Conservation (phyloP, 768 basidiomycete genomes). For the Psilocybe cubensis region DNA sequence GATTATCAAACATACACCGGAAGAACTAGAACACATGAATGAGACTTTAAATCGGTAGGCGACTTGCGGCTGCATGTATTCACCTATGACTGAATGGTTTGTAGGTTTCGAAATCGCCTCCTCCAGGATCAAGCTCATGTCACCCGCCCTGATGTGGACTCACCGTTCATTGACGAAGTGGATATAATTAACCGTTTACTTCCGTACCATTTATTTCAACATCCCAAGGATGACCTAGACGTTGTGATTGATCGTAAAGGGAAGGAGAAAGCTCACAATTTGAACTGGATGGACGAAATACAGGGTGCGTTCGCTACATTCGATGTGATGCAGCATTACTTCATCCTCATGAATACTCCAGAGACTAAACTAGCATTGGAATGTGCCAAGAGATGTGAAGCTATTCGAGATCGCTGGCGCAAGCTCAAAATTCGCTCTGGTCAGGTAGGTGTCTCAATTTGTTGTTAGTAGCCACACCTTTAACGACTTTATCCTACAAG, state of each 20-base stretch:
- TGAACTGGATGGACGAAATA: constrained; percentile 51
- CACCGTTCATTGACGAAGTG: constrained; percentile 61
- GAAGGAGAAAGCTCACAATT: constrained; percentile 58
- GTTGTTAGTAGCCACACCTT: neutral
- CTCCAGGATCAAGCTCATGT: constrained; percentile 65
- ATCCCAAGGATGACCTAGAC: constrained; percentile 68
- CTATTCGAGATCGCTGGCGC: constrained; percentile 61
- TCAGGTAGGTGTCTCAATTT: constrained; percentile 43
- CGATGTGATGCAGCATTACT: constrained; percentile 6
- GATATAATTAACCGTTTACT: constrained; percentile 76
- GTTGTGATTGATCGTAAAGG: constrained; percentile 49
- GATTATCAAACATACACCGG: constrained; percentile 40
- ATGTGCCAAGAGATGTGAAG: constrained; percentile 60
- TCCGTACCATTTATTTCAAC: constrained; percentile 82
- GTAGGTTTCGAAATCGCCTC: constrained; percentile 58
- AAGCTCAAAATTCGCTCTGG: constrained; percentile 55
- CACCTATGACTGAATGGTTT: constrained; percentile 1
- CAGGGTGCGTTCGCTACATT: constrained; percentile 40
- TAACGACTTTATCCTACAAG: constrained; percentile 36
- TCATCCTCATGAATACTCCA: constrained; percentile 27
- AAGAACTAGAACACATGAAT: constrained; percentile 53
- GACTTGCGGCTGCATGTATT: neutral
- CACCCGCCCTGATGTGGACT: constrained; percentile 67
- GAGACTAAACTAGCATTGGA: constrained; percentile 74
- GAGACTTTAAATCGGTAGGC: constrained; percentile 51